Evolutionary conservation across 441 rosid genomes (phyloP), one percentile per base, ranked within the genome.

Genomic region (Erodium texanum): DNA sequence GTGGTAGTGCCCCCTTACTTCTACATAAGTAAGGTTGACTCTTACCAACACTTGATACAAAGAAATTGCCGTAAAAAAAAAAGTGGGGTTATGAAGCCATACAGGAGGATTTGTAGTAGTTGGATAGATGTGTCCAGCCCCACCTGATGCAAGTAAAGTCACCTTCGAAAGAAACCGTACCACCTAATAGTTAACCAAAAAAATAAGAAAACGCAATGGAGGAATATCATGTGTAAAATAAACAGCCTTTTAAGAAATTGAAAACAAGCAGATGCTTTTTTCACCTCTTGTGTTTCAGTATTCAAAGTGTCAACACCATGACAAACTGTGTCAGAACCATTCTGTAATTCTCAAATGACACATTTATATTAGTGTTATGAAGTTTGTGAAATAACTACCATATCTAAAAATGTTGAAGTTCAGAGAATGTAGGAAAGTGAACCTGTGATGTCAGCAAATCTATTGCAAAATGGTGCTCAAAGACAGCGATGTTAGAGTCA

Each of bases 81-180:
- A n/a, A n/a, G n/a, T n/a, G n/a, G n/a, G n/a, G n/a, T n/a, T n/a
- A n/a, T n/a, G n/a, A n/a, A 9, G 19, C 24, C 24, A 14, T 86
- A 94, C 99, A 85, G 41, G 86, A 70, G 99, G 98, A 82, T 94
- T 94, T 34, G 99, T 88, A 27, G 99, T 89, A 32, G 89, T 85
- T 16, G 97, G 96, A 73, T 94, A 94, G 72, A 94, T 86, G 80
- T 94, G 99, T 4, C 99, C 99, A 32, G 94, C 99, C 65, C 99
- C 98, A 68, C 99, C 99, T 38, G 99, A 92, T 71, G 98, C 99
- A 68, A 94, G 92, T 80, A 94, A 82, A 43, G 90, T 94, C 80
- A 89, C 94, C 85, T 87, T 91, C 1, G 99, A 89, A 75, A 92
- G 78, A 74, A 94, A 94, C 62, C 97, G 87, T 24, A 85, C 85